Evolutionary conservation across 2,329 filamentous ascomycete species (phyloP), one percentile per base, ranked within the genome.

Genomic region (Venturia asperata): DNA sequence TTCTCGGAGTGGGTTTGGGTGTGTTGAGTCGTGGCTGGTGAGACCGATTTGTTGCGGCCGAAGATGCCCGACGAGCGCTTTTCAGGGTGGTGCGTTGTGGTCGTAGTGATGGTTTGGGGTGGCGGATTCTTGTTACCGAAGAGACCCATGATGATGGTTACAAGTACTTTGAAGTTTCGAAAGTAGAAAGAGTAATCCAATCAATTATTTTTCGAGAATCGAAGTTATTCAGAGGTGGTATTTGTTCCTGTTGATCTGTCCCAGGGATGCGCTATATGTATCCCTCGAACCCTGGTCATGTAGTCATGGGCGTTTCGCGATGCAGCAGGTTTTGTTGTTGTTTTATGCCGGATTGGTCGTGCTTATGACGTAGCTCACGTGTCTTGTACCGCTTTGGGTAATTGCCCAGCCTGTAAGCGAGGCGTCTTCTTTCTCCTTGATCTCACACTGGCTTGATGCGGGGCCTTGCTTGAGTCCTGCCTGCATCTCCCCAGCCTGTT

Each of bases 61-160:
- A 78, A 78, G 63, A 79, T 65, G 42, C 70, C 70, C 30, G 70
- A 68, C 55, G 70, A 71, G 41, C 70, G 70, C 4, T 70, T 64
- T 62, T 68, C 67, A 60, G 68, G 64, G 47, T 68, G 64, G 37
- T 66, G 69, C 13, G 70, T 70, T 34, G 70, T 70, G 65, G 72
- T 68, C 61, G 70, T 65, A 47, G 71, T 66, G 69, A 24, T 69
- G 69, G 42, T 69, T 70, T 66, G 72, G 64, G 58, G 71, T 4
- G 67, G 66, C 30, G 61, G 37, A 21, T 65, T 67, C 58, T 66
- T 71, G 67, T 68, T 69, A 43, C 71, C 69, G 69, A 76, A 76
- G 68, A 76, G 70, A 69, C 74, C 73, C 74, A 76, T 76, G 34
- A 43, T 71, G 56, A 30, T 55, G 11, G 13, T 55, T 17, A 13